Percentiles rank a stretch among this genome's conserved stretches.
Conservation (phyloP, 2,329 filamentous ascomycete species). For the Fusarium sp. region DNA sequence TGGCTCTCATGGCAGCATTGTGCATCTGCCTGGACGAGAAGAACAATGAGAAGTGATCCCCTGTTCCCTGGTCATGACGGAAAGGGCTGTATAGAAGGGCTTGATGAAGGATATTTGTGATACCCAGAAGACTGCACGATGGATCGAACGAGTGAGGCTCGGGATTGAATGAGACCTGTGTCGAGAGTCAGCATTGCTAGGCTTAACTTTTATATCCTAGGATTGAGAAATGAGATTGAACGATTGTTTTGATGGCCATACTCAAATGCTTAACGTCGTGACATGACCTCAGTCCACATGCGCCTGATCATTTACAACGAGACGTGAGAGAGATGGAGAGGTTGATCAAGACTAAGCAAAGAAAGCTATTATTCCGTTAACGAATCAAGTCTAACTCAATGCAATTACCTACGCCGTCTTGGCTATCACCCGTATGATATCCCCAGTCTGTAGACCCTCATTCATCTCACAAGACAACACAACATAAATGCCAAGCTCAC, state of each 20-base stretch:
- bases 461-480: background rate
- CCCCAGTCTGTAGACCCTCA: background rate
- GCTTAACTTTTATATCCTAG: background rate
- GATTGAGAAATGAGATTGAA: background rate
- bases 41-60: slow-evolving; percentile 51
- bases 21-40: slow-evolving; percentile 76
- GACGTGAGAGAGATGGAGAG: background rate
- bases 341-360: background rate
- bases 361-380: background rate
- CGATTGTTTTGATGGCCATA: background rate
- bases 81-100: background rate
- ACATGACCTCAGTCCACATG: background rate
- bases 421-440: background rate
- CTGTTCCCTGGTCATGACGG: background rate
- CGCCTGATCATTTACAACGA: background rate
- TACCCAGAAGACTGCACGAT: background rate
- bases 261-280: background rate
- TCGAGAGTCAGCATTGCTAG: background rate
- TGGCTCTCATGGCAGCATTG: slow-evolving; percentile 71
- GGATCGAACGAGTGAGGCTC: background rate
- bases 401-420: background rate
- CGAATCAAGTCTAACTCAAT: background rate
- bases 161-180: background rate
- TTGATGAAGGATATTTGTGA: background rate
- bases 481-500: slow-evolving; percentile 11